These are phyloP conservation scores for Pseudocercospora ulei DNA, from an alignment of 2,329 filamentous ascomycete species.

Conservation along the genomic window DNA sequence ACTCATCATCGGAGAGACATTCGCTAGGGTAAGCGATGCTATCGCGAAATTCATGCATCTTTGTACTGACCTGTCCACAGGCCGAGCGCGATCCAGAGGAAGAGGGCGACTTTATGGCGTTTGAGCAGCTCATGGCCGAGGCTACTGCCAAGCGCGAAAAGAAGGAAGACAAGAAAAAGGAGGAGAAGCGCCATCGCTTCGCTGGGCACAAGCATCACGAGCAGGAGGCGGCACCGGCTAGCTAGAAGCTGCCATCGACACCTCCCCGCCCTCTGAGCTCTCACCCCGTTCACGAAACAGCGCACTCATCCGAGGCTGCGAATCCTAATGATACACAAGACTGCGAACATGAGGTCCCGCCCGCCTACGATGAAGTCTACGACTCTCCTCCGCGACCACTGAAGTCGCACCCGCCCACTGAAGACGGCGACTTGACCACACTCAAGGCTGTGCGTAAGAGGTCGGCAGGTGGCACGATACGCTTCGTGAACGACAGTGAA, in stretches of 20 bases:
- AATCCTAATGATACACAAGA: no score
- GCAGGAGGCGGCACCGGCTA: conserved; percentile 13
- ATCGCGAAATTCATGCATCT: neutral
- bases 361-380: neutral
- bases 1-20: conserved; percentile 79
- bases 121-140: conserved; percentile 95
- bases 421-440: neutral
- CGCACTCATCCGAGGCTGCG: no score
- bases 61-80: conserved; percentile 41
- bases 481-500: conserved; percentile 1
- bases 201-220: conserved; percentile 18
- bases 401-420: conserved; percentile 4
- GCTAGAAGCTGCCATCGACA: conserved; percentile 5
- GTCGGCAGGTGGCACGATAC: neutral
- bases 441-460: neutral
- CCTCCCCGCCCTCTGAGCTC: neutral
- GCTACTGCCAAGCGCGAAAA: conserved; percentile 88
- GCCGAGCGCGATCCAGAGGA: conserved; percentile 84
- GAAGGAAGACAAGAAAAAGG: conserved; percentile 63
- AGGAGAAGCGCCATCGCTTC: conserved; percentile 31
- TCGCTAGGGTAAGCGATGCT: conserved; percentile 58
- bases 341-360: neutral
- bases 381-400: conserved; percentile 4
- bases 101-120: conserved; percentile 97
- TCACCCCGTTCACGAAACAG: no score